Conservation (phyloP, 768 basidiomycete genomes). For the Naganishia antarctica region DNA sequence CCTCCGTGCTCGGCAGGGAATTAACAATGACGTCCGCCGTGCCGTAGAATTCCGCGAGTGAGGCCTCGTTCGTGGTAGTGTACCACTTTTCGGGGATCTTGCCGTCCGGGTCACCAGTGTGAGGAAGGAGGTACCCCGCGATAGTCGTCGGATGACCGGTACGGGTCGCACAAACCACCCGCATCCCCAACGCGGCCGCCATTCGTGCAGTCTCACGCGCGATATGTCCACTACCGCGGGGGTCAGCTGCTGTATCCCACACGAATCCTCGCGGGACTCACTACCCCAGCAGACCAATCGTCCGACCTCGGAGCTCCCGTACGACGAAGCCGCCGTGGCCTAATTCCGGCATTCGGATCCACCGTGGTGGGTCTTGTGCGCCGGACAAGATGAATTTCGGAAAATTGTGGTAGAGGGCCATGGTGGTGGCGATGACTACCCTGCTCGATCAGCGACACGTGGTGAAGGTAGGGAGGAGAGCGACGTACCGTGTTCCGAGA, state of each 20-base stretch:
- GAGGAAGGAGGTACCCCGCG: constrained; percentile 27
- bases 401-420: constrained; percentile 29
- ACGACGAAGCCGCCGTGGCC: constrained; percentile 19
- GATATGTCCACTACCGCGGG: constrained; percentile 28
- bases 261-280: background rate
- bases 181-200: constrained; percentile 31
- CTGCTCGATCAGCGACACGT: background rate
- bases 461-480: background rate
- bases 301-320: constrained; percentile 29
- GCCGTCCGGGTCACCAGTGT: constrained; percentile 32
- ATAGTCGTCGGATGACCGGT: constrained; percentile 26
- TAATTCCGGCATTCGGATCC: constrained; percentile 7
- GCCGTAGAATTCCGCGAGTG: constrained; percentile 29
- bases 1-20: constrained; percentile 26
- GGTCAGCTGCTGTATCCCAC: background rate
- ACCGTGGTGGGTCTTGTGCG: background rate
- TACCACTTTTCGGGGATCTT: constrained; percentile 31
- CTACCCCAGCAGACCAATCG: constrained; percentile 32
- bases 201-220: constrained; percentile 32
- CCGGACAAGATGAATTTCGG: constrained; percentile 28
- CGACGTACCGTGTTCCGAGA: constrained; percentile 18
- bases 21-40: constrained; percentile 31
- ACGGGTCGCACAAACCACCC: constrained; percentile 28
- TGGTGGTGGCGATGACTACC: constrained; percentile 28
- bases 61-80: constrained; percentile 19